These are phyloP conservation scores for Croton laevigatus DNA, from an alignment of 441 rosid genomes.

Conservation along the genomic window DNA sequence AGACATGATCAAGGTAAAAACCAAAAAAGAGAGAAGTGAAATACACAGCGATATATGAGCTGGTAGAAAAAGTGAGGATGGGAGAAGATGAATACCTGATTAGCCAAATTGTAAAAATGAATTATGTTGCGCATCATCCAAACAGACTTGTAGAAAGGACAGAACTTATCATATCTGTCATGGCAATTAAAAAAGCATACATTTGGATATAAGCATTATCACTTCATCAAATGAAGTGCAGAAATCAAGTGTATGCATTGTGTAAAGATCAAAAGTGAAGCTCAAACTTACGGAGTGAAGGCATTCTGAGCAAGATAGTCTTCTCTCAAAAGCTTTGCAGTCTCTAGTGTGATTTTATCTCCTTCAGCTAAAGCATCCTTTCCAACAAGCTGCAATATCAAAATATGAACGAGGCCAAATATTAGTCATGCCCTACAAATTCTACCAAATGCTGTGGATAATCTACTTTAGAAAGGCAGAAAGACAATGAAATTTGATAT, in stretches of 20 bases:
- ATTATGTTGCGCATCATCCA: slow-evolving; percentile 99
- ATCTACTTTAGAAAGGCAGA: neutral
- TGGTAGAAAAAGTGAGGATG: neutral
- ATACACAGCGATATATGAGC: neutral
- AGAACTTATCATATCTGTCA: slow-evolving; percentile 87
- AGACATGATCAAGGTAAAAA: neutral
- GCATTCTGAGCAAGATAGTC: slow-evolving; percentile 99
- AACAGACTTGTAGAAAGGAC: slow-evolving; percentile 99
- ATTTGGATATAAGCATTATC: neutral
- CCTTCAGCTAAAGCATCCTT: slow-evolving; percentile 97
- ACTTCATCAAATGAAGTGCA: neutral
- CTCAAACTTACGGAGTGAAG: slow-evolving; percentile 79
- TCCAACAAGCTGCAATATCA: slow-evolving; percentile 80
- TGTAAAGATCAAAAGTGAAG: neutral
- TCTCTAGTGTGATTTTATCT: slow-evolving; percentile 94
- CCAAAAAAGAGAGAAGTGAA: neutral
- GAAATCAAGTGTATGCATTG: neutral
- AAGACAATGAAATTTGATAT: neutral
- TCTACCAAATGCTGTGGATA: neutral
- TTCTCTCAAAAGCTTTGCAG: slow-evolving; percentile 97
- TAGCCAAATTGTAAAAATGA: slow-evolving; percentile 93
- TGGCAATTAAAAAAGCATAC: slow-evolving; percentile 20
- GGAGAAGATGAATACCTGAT: slow-evolving; percentile 56
- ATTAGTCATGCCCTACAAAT: neutral
- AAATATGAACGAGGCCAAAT: slow-evolving; percentile 10